These are phyloP conservation scores for Coemansia sp. DNA, from an alignment of 371 early-diverging fungal genomes.

Conservation along the genomic window DNA sequence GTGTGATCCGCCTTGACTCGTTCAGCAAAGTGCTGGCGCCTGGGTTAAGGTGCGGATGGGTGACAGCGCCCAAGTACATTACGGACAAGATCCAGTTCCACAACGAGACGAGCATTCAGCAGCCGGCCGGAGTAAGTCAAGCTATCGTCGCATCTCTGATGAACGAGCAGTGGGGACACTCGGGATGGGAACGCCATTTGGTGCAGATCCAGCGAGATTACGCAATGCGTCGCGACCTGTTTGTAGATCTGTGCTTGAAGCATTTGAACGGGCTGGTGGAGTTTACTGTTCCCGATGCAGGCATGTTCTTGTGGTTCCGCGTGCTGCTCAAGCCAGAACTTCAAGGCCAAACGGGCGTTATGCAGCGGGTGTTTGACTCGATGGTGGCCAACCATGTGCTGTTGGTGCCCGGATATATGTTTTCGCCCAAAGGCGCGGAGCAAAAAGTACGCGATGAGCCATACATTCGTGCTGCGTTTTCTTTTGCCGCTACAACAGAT, in stretches of 20 bases:
- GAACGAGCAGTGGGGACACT: conserved; percentile 57
- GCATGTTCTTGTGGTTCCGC: conserved; percentile 73
- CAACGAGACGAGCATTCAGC: conserved; percentile 61
- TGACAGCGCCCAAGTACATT: conserved; percentile 60
- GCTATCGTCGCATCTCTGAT: conserved; percentile 57
- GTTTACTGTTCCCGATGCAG: conserved; percentile 60
- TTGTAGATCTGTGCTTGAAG: conserved; percentile 54
- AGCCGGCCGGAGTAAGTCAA: conserved; percentile 66
- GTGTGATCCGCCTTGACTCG: conserved; percentile 70
- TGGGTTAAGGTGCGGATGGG: conserved; percentile 64
- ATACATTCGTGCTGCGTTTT: conserved; percentile 51
- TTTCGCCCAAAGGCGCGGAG: conserved; percentile 31
- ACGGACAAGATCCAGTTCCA: conserved; percentile 62
- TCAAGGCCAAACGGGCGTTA: conserved; percentile 17
- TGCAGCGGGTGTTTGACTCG: conserved; percentile 48
- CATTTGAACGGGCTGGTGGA: conserved; percentile 59
- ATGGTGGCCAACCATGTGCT: conserved; percentile 47
- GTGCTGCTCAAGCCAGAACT: conserved; percentile 44
- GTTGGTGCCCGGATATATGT: conserved; percentile 50
- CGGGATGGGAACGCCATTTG: conserved; percentile 58
- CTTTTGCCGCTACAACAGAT: conserved; percentile 37
- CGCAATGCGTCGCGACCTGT: conserved; percentile 55
- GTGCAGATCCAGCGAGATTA: conserved; percentile 56
- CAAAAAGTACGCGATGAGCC: conserved; percentile 29
- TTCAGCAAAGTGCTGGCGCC: conserved; percentile 68